Evolutionary conservation across 352 stramenopile species (phyloP).

Genomic region (Elongisporangium undulatum): DNA sequence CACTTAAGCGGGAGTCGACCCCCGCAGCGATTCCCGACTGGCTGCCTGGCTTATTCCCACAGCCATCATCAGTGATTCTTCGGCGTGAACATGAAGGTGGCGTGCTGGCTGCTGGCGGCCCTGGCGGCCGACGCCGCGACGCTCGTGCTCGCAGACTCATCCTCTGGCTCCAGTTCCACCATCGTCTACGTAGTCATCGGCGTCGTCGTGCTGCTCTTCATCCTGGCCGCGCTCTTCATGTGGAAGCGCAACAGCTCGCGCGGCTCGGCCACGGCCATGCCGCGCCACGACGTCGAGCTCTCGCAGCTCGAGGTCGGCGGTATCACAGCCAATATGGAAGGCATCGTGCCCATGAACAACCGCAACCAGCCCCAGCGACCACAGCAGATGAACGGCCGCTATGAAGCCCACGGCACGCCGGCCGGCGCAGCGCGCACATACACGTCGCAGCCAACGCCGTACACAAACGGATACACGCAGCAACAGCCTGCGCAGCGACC

Average conservation of each 20-base stretch:
- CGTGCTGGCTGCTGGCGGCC: slow-evolving; percentile 9
- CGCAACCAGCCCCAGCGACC: slow-evolving; percentile 12
- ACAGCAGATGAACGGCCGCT: slow-evolving; percentile 6
- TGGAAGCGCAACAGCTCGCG: slow-evolving; percentile 25
- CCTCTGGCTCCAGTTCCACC: slow-evolving; percentile 22
- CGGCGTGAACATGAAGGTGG: slow-evolving; percentile 1
- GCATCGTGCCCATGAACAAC: background rate
- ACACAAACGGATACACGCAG: slow-evolving; percentile 8
- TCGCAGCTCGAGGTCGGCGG: background rate
- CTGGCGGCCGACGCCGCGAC: slow-evolving; percentile 3
- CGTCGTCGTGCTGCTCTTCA: slow-evolving; percentile 43
- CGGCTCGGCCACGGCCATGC: background rate
- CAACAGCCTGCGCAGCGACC: slow-evolving; percentile 7
- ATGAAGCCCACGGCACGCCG: slow-evolving; percentile 15
- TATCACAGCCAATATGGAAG: background rate
- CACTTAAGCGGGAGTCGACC: background rate
- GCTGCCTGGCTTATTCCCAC: background rate
- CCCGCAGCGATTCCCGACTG: too few relatives aligned
- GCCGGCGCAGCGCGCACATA: slow-evolving; percentile 8
- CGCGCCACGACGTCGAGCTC: slow-evolving; percentile 2
- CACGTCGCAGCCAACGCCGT: slow-evolving; percentile 20
- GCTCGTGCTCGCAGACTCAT: slow-evolving; percentile 7
- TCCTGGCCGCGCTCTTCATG: slow-evolving; percentile 42
- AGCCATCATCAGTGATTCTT: background rate
- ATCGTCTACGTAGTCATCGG: slow-evolving; percentile 59